Evolutionary conservation across 768 basidiomycete genomes (phyloP).

Genomic region (Wakefieldia striispora): DNA sequence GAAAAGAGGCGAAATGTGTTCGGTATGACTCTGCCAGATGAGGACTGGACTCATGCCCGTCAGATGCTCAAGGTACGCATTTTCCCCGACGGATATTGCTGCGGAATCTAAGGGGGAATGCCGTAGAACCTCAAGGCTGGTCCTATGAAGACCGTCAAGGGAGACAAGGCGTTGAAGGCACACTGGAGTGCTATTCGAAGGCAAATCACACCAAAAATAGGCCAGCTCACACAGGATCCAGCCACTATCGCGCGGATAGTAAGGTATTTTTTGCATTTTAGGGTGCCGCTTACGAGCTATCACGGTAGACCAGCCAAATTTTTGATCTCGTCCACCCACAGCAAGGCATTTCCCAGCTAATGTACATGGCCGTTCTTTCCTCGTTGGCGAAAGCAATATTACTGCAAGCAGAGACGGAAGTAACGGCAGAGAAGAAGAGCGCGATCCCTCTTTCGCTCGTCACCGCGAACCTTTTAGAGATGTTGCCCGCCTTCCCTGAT

Average conservation of each 20-base stretch:
- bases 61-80: slow-evolving; percentile 48
- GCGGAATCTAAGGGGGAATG: slow-evolving; percentile 21
- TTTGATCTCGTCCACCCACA: slow-evolving; percentile 39
- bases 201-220: slow-evolving; percentile 82
- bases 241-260: slow-evolving; percentile 64
- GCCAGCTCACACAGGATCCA: slow-evolving; percentile 76
- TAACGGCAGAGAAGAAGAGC: slow-evolving; percentile 82
- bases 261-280: slow-evolving; percentile 28
- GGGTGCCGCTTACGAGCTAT: slow-evolving; percentile 9
- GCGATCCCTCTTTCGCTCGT: slow-evolving; percentile 82
- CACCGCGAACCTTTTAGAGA: slow-evolving; percentile 61
- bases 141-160: slow-evolving; percentile 64
- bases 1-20: slow-evolving; percentile 40
- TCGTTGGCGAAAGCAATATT: slow-evolving; percentile 88
- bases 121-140: slow-evolving; percentile 60
- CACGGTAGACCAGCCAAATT: slow-evolving; percentile 39
- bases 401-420: slow-evolving; percentile 91
- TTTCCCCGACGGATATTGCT: slow-evolving; percentile 13
- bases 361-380: slow-evolving; percentile 78
- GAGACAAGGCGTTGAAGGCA: slow-evolving; percentile 49
- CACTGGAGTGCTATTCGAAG: slow-evolving; percentile 69
- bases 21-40: slow-evolving; percentile 53
- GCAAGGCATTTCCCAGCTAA: slow-evolving; percentile 27
- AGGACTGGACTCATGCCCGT: slow-evolving; percentile 66
- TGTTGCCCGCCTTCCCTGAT: slow-evolving; percentile 55